Evolutionary conservation across 495 filamentous ascomycete species (phyloP).

Genomic region (Amorphotheca resinae): DNA sequence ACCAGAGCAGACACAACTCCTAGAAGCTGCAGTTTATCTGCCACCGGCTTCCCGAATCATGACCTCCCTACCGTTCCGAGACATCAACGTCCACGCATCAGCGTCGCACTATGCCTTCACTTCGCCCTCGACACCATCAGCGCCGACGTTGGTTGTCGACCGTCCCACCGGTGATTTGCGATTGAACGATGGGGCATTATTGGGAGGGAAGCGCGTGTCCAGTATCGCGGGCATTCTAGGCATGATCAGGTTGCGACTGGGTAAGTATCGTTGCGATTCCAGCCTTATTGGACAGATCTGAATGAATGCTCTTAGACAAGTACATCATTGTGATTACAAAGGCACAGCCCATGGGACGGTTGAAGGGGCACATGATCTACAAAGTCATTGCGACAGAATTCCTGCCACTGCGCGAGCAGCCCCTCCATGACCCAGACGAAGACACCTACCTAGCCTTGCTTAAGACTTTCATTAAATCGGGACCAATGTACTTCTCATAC

Average conservation of each 20-base stretch:
- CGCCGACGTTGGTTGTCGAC: conserved; percentile 77
- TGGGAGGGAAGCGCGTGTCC: conserved; percentile 69
- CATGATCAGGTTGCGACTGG: conserved; percentile 78
- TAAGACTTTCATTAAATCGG: conserved; percentile 61
- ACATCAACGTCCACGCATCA: conserved; percentile 91
- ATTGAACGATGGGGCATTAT: conserved; percentile 62
- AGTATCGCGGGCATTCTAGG: conserved; percentile 92
- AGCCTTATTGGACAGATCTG: too few species aligned
- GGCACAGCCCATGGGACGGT: conserved; percentile 74
- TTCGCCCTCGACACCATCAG: conserved; percentile 82
- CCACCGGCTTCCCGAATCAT: conserved; percentile 27
- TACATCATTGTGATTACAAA: conserved; percentile 96
- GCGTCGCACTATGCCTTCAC: conserved; percentile 90
- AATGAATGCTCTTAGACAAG: conserved; percentile 53
- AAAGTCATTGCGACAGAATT: conserved; percentile 84
- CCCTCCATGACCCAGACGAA: conserved; percentile 84
- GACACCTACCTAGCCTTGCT: conserved; percentile 76
- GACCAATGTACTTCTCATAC: conserved; percentile 97
- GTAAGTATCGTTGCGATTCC: conserved; percentile 33
- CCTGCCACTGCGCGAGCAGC: conserved; percentile 83
- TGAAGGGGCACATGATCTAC: conserved; percentile 91
- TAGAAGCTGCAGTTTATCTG: neutral
- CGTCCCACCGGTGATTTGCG: conserved; percentile 87
- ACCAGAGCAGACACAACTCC: too few species aligned
- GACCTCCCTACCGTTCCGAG: conserved; percentile 72